Evolutionary conservation across 2,329 filamentous ascomycete genomes (phyloP), one percentile per base, ranked within the genome.

Genomic region (Gremmenia infestans): DNA sequence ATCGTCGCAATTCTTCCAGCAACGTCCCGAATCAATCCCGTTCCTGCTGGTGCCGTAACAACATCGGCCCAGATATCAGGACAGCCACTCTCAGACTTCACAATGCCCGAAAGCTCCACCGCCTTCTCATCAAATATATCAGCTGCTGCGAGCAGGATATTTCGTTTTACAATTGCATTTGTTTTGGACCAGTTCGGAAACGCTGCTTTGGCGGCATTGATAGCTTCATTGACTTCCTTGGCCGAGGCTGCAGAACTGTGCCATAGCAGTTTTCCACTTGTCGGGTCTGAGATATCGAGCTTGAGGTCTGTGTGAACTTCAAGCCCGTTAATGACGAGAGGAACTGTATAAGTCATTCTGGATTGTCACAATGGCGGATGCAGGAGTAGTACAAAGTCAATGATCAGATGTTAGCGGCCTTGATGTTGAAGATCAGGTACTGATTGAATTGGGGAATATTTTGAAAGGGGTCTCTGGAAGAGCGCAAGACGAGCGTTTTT

Each of bases 151-250:
- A 75, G 74, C 77, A 92, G 79, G 53, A 91, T 71, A 14, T 76
- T 76, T 39, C 83, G 87, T 39, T 87, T 81, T 50, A 86, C 82
- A 3, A 82, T 82, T 17, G 78, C 78, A 17, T 81, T 75, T 48
- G 90, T 77, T 23, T 79, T 76, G 58, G 81, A 80, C 88, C 88
- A 91, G 14, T 79, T 76, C 1, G 82, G 76, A 54, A 91, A 83
- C 2, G 88, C 87, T 59, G 78, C 76, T 52, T 83, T 79, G 39
- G 87, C 87, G 2, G 87, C 83, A 35, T 78, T 73, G 23, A 90
- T 86, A 15, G 87, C 87, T 25, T 17, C 43, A 47, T 14, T 47
- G 22, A 25, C 43, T 15, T 47, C 43, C 28, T 23, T 23, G 8
- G n/a, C 14, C n/a, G 19, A 22, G 14, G 43, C 43, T 9, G 43